These are phyloP conservation scores for Adiantum capillusveneris DNA, from an alignment of 75 land plant genomes.

Conservation along the genomic window DNA sequence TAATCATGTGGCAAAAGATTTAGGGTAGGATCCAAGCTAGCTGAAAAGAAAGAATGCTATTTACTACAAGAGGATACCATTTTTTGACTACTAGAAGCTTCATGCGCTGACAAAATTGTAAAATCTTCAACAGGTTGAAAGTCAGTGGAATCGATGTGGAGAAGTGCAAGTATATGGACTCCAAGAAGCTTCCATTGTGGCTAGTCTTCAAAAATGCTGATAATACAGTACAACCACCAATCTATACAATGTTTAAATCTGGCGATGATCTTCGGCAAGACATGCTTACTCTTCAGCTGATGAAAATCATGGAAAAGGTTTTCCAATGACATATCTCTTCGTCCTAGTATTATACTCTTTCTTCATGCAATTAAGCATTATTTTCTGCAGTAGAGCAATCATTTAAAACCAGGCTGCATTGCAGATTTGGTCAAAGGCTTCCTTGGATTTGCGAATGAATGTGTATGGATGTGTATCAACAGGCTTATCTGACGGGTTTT, in stretches of 20 bases:
- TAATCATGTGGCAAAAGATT: too few relatives aligned
- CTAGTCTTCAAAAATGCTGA: slow-evolving; percentile 10
- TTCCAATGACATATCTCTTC: not conserved
- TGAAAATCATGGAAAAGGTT: slow-evolving; percentile 11
- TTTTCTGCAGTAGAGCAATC: too few relatives aligned
- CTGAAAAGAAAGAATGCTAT: too few relatives aligned
- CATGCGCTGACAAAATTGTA: too few relatives aligned
- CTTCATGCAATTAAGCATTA: too few relatives aligned
- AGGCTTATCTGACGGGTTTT: slow-evolving; percentile 1
- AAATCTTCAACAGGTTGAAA: slow-evolving; percentile 8
- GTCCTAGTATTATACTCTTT: not conserved
- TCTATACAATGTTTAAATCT: slow-evolving; percentile 10
- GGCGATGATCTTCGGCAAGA: slow-evolving; percentile 20
- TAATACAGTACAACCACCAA: slow-evolving; percentile 2
- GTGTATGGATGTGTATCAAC: slow-evolving; percentile 7
- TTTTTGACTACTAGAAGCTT: too few relatives aligned
- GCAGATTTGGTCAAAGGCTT: slow-evolving; percentile 6
- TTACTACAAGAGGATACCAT: too few relatives aligned
- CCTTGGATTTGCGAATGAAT: slow-evolving; percentile 9
- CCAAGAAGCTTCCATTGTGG: slow-evolving; percentile 15
- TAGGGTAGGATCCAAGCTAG: too few relatives aligned
- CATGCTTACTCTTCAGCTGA: slow-evolving; percentile 11
- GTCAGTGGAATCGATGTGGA: slow-evolving; percentile 7
- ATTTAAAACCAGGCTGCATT: too few relatives aligned
- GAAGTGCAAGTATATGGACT: slow-evolving; percentile 16